phyloP scores from a whole-genome alignment of 2,329 filamentous ascomycete genomes.

The Aureobasidium sp. region DNA sequence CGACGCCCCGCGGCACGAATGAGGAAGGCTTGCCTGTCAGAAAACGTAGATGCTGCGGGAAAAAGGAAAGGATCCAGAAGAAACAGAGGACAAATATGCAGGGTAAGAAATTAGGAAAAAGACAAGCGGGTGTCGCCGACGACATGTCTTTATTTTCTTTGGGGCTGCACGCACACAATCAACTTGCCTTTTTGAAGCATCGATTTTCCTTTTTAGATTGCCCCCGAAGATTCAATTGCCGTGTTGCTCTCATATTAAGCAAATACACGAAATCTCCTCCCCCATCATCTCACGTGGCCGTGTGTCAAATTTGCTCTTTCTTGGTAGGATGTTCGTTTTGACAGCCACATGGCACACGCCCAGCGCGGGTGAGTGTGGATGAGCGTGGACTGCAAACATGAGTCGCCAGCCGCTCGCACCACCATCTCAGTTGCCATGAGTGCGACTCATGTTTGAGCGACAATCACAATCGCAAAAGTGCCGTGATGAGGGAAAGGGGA shows the following conservation, averaged over 20 bases:
- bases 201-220: neutral
- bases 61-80: neutral
- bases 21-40: neutral
- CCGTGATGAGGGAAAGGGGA: neutral
- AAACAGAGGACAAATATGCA: neutral
- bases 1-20: neutral
- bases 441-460: neutral
- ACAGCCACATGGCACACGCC: neutral
- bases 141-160: neutral
- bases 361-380: neutral
- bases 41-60: conserved; percentile 8
- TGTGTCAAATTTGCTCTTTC: neutral
- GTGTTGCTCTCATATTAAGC: neutral
- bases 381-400: neutral
- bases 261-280: neutral
- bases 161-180: neutral
- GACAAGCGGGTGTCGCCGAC: neutral
- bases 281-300: neutral
- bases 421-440: neutral
- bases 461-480: neutral
- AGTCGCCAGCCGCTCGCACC: neutral
- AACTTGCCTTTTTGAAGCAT: neutral
- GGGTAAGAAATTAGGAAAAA: neutral
- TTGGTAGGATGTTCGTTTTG: neutral
- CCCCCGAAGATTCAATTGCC: neutral